Evolutionary conservation across 352 stramenopile species (phyloP), one percentile per base, ranked within the genome.

Genomic region (Pythium apleroticum): DNA sequence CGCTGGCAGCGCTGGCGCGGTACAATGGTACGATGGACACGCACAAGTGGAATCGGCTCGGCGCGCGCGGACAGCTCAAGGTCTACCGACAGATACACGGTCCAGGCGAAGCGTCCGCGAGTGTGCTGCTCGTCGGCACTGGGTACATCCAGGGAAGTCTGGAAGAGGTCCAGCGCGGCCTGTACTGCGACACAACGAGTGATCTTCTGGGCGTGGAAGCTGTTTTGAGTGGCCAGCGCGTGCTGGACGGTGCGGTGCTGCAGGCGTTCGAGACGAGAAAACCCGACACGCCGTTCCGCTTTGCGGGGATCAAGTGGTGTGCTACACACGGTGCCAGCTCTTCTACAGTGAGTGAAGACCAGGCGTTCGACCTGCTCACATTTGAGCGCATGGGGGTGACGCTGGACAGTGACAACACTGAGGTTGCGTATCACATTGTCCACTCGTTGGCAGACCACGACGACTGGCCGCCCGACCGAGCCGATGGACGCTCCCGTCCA

Each of bases 341-440:
- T 10, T 17, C 33, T 39, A 10, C 11, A 17, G 33, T 4, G 14
- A 20, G 9, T 15, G 4, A n/a, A 8, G 30, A 35, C 37, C 12
- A 30, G 12, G 0, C 60, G 31, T 19, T 20, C 52, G 58, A 89
- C 43, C 45, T 87, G 60, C 68, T 88, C 39, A 81, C 78, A 39
- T 89, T 84, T 57, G 80, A 89, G 63, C 76, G 78, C 45, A 87
- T 84, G 74, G 80, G 80, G 5, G 58, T 75, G 56, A 78, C 69
- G 11, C 31, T 75, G 19, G 69, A 81, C 8, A 72, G 76, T 30
- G 68, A 80, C 55, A 70, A 58, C 60, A 61, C 73, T 14, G 75
- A 86, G 52, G 25, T 89, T 22, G 71, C 68, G 24, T 89, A 89
- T 57, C 80, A 87, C 49, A 63, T 84, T 25, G 57, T 86, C 22